phyloP scores from a whole-genome alignment of 2,329 filamentous ascomycete species.

The Exophiala oligosperma region DNA sequence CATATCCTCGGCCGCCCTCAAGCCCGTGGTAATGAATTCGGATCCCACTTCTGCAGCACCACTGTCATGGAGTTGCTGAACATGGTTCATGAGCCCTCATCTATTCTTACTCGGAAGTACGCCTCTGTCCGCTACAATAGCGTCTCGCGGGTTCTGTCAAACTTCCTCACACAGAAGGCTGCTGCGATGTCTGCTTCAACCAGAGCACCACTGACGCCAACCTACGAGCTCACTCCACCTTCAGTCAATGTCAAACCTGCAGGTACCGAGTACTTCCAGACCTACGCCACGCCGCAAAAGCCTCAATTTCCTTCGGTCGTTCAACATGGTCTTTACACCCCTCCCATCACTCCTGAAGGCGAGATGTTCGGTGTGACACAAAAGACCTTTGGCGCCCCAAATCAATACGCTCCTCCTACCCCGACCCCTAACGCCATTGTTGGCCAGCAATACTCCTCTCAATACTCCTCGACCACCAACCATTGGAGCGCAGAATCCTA shows the following conservation, averaged over 20 bases:
- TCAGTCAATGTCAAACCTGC: conserved; percentile 23
- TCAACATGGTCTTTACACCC: conserved; percentile 46
- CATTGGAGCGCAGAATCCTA: conserved; percentile 21
- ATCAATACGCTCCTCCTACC: conserved; percentile 27
- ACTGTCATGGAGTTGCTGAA: conserved; percentile 63
- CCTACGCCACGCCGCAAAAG: conserved; percentile 29
- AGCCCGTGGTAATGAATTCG: conserved; percentile 74
- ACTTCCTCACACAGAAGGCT: conserved; percentile 66
- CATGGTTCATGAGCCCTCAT: conserved; percentile 66
- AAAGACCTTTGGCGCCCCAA: conserved; percentile 35
- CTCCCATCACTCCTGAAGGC: conserved; percentile 44
- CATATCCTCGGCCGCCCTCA: conserved; percentile 82
- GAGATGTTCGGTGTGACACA: conserved; percentile 40
- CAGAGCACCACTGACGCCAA: conserved; percentile 30
- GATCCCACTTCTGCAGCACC: conserved; percentile 52
- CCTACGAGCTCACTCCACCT: conserved; percentile 38
- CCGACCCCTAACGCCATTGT: conserved; percentile 21
- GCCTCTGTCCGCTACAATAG: conserved; percentile 64
- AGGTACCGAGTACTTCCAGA: conserved; percentile 25
- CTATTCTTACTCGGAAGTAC: conserved; percentile 68
- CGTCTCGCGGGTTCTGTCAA: conserved; percentile 64
- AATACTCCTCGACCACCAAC: conserved; percentile 14
- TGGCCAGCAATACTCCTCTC: conserved; percentile 19
- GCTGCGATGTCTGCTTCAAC: conserved; percentile 51
- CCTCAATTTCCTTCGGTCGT: conserved; percentile 23